Conservation (phyloP, 768 basidiomycete genomes). For the Lepiota subincarnata region DNA sequence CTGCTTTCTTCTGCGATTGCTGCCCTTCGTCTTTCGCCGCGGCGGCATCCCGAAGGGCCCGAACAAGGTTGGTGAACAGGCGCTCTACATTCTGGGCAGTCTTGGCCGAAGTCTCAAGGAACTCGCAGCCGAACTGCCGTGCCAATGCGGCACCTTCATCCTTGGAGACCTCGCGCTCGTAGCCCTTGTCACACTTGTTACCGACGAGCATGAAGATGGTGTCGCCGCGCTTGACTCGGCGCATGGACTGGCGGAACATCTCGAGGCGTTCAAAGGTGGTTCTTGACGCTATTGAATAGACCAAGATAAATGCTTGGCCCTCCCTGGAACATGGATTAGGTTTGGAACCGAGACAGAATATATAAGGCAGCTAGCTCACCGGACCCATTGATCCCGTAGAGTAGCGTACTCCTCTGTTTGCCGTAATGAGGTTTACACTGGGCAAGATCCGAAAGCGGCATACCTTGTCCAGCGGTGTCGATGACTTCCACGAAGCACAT, state of each 20-base stretch:
- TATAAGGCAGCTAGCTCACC: constrained; percentile 56
- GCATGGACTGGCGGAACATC: constrained; percentile 85
- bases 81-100: constrained; percentile 89
- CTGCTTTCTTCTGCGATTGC: constrained; percentile 32
- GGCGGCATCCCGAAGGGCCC: constrained; percentile 67
- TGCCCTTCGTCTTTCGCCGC: constrained; percentile 21
- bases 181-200: constrained; percentile 93
- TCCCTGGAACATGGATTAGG: constrained; percentile 48
- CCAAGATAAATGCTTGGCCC: constrained; percentile 96
- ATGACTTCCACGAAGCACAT: constrained; percentile 97
- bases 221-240: constrained; percentile 80
- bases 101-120: constrained; percentile 96
- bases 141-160: constrained; percentile 87
- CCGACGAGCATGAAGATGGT: constrained; percentile 93
- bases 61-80: constrained; percentile 85
- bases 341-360: constrained; percentile 10
- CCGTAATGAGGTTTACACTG: constrained; percentile 16
- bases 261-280: constrained; percentile 88
- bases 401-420: constrained; percentile 91
- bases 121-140: constrained; percentile 82
- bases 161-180: constrained; percentile 84
- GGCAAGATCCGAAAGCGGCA: constrained; percentile 23
- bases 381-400: constrained; percentile 95
- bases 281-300: constrained; percentile 95
- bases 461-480: constrained; percentile 97